Base-by-base conservation (phyloP, 176 grass and related monocot species). In the Zizania latifolia region DNA sequence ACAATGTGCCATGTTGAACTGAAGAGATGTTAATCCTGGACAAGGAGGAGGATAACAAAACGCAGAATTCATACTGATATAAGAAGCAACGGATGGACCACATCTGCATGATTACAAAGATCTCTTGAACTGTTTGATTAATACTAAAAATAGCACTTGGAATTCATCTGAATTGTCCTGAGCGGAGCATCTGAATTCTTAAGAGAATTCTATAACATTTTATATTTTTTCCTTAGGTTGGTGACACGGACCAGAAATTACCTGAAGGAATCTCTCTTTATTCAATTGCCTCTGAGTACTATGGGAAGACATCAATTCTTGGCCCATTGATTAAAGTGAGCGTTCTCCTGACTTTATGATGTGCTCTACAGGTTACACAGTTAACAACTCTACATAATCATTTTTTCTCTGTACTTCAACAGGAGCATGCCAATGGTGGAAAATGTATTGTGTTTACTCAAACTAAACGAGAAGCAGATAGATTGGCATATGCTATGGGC, bases 381-480 rank as follows among this genome's bases (percentile, higher is more conserved):
- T 60, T 15, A 28, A 16, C 53, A 68, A 78, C 15, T 51, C 17
- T 35, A 57, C n/a, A 14, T 65, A 68, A 62, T 53, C 41, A 75
- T 78, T 58, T 64, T 37, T 54, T 44, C 54, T 34, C 22, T 35
- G 62, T 54, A 77, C 28, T 10, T 82, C 35, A 17, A 39, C 63
- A 98, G 91, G 94, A 98, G 82, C 84, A 98, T 83, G 94, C 86
- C 61, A 89, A 94, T 83, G 91, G 94, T 74, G 94, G 94, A 28
- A 98, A 98, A 78, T 98, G 91, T 63, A 94, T 98, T 72, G 81
- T 98, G 31, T 98, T 98, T 80, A 98, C 94, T 34, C 94, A 98
- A 80, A 98, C 94, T 51, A 98, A 98, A 76, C 81, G 91, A 36
- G 94, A 94, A 65, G 94, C 94, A 32, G 94, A 98, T 83, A 79